A percentile compares a stretch with the other conserved stretches of the same genome.
phyloP scores from a whole-genome alignment of 129 eudicot species.

The Lonicera japonica region DNA sequence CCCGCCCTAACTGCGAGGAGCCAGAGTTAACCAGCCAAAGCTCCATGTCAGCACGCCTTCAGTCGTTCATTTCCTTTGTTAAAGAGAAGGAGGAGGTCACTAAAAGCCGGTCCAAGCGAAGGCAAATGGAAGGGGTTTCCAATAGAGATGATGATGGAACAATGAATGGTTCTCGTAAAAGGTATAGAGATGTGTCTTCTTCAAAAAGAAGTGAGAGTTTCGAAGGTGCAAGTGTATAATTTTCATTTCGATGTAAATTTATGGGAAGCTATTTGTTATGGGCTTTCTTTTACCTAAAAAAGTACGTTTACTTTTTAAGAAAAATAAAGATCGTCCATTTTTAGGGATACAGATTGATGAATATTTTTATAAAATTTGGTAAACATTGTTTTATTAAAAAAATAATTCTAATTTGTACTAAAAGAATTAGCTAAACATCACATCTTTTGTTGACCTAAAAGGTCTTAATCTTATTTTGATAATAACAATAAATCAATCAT shows the following conservation, averaged over 20 bases:
- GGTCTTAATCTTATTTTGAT: too few species aligned
- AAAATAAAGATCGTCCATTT: too few species aligned
- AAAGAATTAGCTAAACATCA: too few species aligned
- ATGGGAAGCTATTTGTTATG: neutral
- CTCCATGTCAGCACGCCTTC: slow-evolving; percentile 38
- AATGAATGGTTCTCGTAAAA: slow-evolving; percentile 8
- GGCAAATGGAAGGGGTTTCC: slow-evolving; percentile 31
- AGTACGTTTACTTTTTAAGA: too few species aligned
- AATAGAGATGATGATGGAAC: slow-evolving; percentile 19
- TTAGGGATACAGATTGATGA: too few species aligned
- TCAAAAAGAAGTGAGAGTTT: slow-evolving; percentile 6
- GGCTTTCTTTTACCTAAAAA: too few species aligned
- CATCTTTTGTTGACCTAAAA: too few species aligned
- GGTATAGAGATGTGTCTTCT: slow-evolving; percentile 4
- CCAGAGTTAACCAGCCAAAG: slow-evolving; percentile 25
- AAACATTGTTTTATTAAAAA: too few species aligned
- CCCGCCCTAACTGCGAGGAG: slow-evolving; percentile 18
- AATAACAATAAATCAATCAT: too few species aligned
- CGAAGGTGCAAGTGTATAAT: neutral
- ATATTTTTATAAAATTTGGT: too few species aligned
- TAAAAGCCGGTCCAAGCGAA: slow-evolving; percentile 36
- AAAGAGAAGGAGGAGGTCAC: slow-evolving; percentile 48
- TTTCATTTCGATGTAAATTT: neutral
- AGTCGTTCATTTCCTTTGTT: slow-evolving; percentile 46
- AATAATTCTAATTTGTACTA: too few species aligned